These are phyloP conservation scores for Diaporthe sp. DNA, from an alignment of 2,329 filamentous ascomycete species.

Conservation along the genomic window DNA sequence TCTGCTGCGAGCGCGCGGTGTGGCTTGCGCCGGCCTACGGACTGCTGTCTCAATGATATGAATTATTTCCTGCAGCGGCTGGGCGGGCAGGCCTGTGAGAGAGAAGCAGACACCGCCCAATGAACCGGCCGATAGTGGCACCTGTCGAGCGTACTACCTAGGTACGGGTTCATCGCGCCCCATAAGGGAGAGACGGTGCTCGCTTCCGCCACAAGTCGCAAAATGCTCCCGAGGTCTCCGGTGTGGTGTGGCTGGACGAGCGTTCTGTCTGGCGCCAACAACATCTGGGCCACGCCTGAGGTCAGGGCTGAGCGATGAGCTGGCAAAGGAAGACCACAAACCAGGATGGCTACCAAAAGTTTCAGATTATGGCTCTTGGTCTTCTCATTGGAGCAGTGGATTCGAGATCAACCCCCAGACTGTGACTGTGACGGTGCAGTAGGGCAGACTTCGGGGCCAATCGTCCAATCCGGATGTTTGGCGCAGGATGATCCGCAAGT, in stretches of 20 bases:
- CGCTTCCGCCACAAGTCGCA: constrained; percentile 2
- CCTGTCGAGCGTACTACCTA: background rate
- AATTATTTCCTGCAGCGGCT: background rate
- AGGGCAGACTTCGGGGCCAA: background rate
- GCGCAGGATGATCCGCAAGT: background rate
- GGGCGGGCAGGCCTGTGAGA: background rate
- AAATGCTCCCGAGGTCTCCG: background rate
- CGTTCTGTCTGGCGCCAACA: constrained; percentile 3
- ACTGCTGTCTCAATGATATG: constrained; percentile 13
- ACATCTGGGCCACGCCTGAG: background rate
- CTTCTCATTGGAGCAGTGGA: constrained; percentile 26
- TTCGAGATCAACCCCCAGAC: constrained; percentile 16
- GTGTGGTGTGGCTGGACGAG: constrained; percentile 7
- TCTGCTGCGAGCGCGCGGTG: background rate
- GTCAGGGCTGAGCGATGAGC: constrained; percentile 19
- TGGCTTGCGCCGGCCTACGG: constrained; percentile 10
- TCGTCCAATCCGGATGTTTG: background rate
- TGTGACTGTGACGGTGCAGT: constrained; percentile 6
- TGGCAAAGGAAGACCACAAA: constrained; percentile 14
- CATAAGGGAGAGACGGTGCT: background rate
- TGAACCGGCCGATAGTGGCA: background rate
- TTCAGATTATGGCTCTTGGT: constrained; percentile 8
- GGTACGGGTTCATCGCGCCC: background rate
- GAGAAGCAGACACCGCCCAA: background rate
- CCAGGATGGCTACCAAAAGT: background rate